A percentile compares a stretch with the other conserved stretches of the same genome.
phyloP scores from a whole-genome alignment of 2,329 filamentous ascomycete genomes.

The Didymella segeticola region DNA sequence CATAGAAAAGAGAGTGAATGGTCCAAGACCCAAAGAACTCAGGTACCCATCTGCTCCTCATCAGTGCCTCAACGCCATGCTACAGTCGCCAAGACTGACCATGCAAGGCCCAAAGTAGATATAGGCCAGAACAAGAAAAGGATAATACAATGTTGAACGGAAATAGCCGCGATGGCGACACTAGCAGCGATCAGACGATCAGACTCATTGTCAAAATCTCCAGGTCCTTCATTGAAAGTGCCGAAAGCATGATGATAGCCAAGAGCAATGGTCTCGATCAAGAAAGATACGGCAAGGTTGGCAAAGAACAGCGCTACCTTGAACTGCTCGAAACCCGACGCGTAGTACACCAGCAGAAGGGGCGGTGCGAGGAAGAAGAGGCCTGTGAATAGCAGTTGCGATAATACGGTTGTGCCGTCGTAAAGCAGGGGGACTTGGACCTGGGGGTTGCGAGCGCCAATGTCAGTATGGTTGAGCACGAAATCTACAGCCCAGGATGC shows the following conservation, averaged over 20 bases:
- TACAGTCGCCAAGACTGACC: background rate
- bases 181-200: background rate
- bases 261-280: no score
- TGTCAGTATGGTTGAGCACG: background rate
- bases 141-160: background rate
- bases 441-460: background rate
- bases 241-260: no score
- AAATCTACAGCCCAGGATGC: background rate
- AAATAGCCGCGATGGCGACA: background rate
- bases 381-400: background rate
- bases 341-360: background rate
- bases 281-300: background rate
- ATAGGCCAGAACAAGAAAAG: background rate
- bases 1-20: no score
- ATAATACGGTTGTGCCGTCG: background rate
- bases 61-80: background rate
- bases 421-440: background rate
- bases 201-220: background rate
- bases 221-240: no score
- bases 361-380: background rate
- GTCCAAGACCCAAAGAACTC: no score
- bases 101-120: background rate
- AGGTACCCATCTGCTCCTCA: no score
- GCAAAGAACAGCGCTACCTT: background rate
- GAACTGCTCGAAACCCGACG: background rate